Evolutionary conservation across 2,329 filamentous ascomycete species (phyloP), one percentile per base, ranked within the genome.

Genomic region (Didymella sp.): DNA sequence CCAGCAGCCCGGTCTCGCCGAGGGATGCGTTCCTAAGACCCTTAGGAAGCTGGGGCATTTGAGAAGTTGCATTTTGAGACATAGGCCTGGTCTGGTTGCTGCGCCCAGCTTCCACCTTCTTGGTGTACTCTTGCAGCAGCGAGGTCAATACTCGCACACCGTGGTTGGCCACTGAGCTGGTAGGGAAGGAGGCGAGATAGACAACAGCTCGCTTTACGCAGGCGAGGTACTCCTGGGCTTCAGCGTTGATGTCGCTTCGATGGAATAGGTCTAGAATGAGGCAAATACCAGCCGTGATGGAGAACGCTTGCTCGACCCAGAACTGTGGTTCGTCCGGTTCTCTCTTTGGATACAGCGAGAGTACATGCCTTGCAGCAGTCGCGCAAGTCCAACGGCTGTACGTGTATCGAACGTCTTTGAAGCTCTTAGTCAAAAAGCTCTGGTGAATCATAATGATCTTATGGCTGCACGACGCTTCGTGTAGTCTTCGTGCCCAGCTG

Each of bases 371-470:
- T 21, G 78, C 73, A 3, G 77, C 76, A 11, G 71, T 76, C 41
- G 76, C 70, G 48, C 77, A 79, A 0, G 78, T 78, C 64, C 76
- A 75, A 21, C 78, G 71, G 8, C 75, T 79, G 52, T 79, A 78
- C 3, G 72, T 72, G 50, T 78, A 81, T n/a, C 75, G 72, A 1
- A 69, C 69, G 37, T 78, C 76, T 3, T 74, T 77, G 59, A 80
- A 79, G 45, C 77, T 79, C 37, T 72, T 66, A 35, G 76, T 76
- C 2, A 80, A 61, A 50, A 79, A 80, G 35, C 73, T 76, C 40
- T 79, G 73, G 49, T 79, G 77, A 5, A 79, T 73, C 78, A 79
- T 80, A 57, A 80, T 79, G n/a, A 79, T 74, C 54, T 80, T 80
- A 35, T 80, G 78, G 8, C 73, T 72, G 9, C 70, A 66, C 25